Base-by-base conservation (phyloP, 257 asterid species). In the Avicennia marina region DNA sequence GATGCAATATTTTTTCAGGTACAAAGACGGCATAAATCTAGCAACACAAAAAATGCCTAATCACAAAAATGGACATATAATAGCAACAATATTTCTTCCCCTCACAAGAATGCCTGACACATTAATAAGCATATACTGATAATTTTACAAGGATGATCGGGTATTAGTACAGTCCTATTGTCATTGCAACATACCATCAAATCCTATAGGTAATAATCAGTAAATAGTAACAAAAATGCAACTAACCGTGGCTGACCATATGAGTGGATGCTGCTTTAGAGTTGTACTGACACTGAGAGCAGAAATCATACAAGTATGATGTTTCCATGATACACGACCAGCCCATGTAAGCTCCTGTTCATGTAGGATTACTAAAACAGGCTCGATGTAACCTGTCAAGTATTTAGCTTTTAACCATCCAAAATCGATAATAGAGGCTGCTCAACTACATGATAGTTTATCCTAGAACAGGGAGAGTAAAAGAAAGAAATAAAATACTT, bases 301-400 rank as follows among this genome's bases (percentile, higher is more conserved):
- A 67, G 98, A 83, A 47, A 88, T 72, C 90, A 76, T 88, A 69
- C 97, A 85, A 31, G 97, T 88, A 55, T 85, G 94, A 65, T 84
- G 90, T 69, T 91, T 91, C 83, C 85, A 91, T 50, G 95, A 80
- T 60, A 83, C 87, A 44, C 95, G 85, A 53, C 98, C 98, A 43
- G 98, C 95, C 98, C 98, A 91, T 31, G 98, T 91, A 75, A 80
- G 97, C 80, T 91, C 98, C 54, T 64, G 74, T 61, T 91, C 97
- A 48, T 91, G 96, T 67, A 91, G 91, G 76, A 91, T 88, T 58
- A 88, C 98, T 81, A 85, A 77, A 62, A 91, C 97, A 64, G 98
- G 97, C 74, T 91, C 98, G 71, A 88, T 91, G 68, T 91, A 91
- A 72, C 98, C 98, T 91, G 80, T 48, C 63, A 48, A 68, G 63